Evolutionary conservation across 495 filamentous ascomycete genomes (phyloP).

Genomic region (Elasticomyces elasticus): DNA sequence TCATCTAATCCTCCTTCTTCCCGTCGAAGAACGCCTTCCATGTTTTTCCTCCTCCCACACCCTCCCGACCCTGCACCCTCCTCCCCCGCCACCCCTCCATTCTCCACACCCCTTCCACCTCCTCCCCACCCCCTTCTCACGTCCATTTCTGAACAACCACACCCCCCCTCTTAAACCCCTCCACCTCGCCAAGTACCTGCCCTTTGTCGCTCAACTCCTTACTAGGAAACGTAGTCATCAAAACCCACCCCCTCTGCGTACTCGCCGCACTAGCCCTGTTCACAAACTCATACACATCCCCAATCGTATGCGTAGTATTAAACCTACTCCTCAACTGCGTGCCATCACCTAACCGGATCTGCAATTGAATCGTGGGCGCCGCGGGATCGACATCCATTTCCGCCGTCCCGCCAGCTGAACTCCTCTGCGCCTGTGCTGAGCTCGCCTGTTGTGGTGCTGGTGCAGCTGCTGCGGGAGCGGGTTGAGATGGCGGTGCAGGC

Average conservation of each 20-base stretch:
- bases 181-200: constrained; percentile 59
- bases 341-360: constrained; percentile 85
- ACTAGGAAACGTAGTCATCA: constrained; percentile 94
- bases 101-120: too few relatives aligned
- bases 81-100: too few relatives aligned
- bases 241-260: constrained; percentile 54
- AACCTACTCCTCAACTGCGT: constrained; percentile 78
- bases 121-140: constrained; percentile 24
- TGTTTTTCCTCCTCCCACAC: too few relatives aligned
- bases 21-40: too few relatives aligned
- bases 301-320: constrained; percentile 83
- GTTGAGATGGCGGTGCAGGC: constrained; percentile 26
- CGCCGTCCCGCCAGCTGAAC: constrained; percentile 27
- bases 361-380: constrained; percentile 65
- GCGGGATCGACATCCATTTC: constrained; percentile 58
- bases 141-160: constrained; percentile 85
- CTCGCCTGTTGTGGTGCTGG: constrained; percentile 31
- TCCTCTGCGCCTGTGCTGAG: too few relatives aligned
- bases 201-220: constrained; percentile 75
- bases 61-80: too few relatives aligned
- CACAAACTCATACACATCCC: constrained; percentile 84
- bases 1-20: too few relatives aligned
- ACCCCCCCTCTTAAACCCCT: constrained; percentile 74
- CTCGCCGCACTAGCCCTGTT: constrained; percentile 51
- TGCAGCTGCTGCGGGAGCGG: constrained; percentile 32